Evolutionary conservation across 371 early-diverging fungal species (phyloP), one percentile per base, ranked within the genome.

Genomic region (Mortierella sp.): DNA sequence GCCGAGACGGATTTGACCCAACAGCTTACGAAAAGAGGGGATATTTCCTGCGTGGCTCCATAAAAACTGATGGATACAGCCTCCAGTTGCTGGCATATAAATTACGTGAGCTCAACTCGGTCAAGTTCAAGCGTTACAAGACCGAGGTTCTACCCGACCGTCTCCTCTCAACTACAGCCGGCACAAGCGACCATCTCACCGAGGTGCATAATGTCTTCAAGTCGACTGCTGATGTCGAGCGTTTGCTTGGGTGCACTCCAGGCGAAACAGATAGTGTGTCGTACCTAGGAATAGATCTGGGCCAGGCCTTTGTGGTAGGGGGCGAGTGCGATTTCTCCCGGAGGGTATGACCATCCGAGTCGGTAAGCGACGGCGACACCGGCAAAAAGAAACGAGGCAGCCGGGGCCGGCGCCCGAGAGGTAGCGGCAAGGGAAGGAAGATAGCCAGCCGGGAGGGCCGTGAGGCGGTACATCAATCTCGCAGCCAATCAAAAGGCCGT

Each of bases 401-500:
- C 60, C 28, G 28, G 11, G 56, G 46, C 26, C 53, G 48, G 12
- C 28, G 25, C 48, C 25, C n/a, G 15, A 68, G 62, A 62, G 57
- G 62, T 25, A 68, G 61, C 23, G 48, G 57, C 2, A 60, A 56
- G 7, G 56, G 57, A 55, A 68, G 51, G 57, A 48, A 28, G 56
- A 28, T 19, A 30, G 60, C 28, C 67, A 29, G 48, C 11, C 11
- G 3, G 2, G 46, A 45, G 37, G 60, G n/a, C n/a, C n/a, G n/a
- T 52, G 53, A 60, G n/a, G 19, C 46, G 60, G 14, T 29, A 28
- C 57, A 16, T 46, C 46, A 68, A 68, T 57, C 23, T 68, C 21
- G 62, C 48, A n/a, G 68, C 43, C 21, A 68, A 61, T 18, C 68
- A 68, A 47, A 68, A 68, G 60, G 68, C 68, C 26, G 67, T 60